These are phyloP conservation scores for Inga leiocalycina DNA, from an alignment of 306 rosid species.

Conservation along the genomic window DNA sequence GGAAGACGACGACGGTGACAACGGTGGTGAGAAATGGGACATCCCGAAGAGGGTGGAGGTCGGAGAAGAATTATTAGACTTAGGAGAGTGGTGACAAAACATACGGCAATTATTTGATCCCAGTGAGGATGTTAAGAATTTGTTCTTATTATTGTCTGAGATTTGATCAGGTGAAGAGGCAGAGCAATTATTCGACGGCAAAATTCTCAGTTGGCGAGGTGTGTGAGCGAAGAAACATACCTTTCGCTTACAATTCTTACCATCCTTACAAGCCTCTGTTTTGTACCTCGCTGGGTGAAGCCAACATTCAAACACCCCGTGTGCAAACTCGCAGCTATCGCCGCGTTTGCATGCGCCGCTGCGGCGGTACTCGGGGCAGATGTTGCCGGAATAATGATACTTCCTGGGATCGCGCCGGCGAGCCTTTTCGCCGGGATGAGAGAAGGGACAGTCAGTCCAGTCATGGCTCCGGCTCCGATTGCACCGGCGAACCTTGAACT, in stretches of 20 bases:
- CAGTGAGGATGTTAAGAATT: slow-evolving; percentile 28
- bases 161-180: slow-evolving; percentile 35
- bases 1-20: slow-evolving; percentile 62
- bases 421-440: slow-evolving; percentile 90
- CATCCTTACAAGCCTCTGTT: slow-evolving; percentile 94
- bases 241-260: slow-evolving; percentile 78
- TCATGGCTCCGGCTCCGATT: slow-evolving; percentile 93
- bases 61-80: slow-evolving; percentile 50
- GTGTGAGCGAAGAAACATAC: slow-evolving; percentile 94
- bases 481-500: slow-evolving; percentile 87
- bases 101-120: slow-evolving; percentile 52
- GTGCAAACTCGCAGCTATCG: slow-evolving; percentile 78
- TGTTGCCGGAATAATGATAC: slow-evolving; percentile 69
- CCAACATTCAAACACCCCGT: slow-evolving; percentile 94
- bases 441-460: slow-evolving; percentile 96
- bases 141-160: slow-evolving; percentile 38
- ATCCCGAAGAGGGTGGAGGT: slow-evolving; percentile 72
- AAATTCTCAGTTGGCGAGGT: slow-evolving; percentile 67
- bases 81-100: slow-evolving; percentile 40
- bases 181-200: slow-evolving; percentile 45
- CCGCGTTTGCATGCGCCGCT: slow-evolving; percentile 69
- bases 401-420: slow-evolving; percentile 81
- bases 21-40: slow-evolving; percentile 71
- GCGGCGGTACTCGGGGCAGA: slow-evolving; percentile 80
- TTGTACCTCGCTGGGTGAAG: slow-evolving; percentile 90